phyloP scores from a whole-genome alignment of 2,329 filamentous ascomycete species.

The Aureobasidium subglaciale region DNA sequence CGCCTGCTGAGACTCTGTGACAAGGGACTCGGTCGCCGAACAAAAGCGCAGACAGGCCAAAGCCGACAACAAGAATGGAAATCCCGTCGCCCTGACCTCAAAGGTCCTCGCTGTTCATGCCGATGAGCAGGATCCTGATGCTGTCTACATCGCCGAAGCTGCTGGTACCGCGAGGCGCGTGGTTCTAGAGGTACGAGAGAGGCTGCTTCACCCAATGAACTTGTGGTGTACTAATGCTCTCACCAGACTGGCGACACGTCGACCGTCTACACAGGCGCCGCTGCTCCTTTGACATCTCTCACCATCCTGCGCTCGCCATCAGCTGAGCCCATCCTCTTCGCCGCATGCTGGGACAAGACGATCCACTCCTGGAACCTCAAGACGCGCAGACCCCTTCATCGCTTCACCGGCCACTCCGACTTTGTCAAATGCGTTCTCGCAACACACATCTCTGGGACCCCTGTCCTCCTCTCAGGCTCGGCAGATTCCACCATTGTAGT shows the following conservation, averaged over 20 bases:
- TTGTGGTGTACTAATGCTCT: neutral
- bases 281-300: slow-evolving; percentile 72
- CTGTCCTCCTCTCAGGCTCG: slow-evolving; percentile 44
- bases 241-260: slow-evolving; percentile 38
- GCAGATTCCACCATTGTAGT: slow-evolving; percentile 53
- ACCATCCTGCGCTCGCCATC: slow-evolving; percentile 48
- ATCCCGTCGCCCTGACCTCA: slow-evolving; percentile 71
- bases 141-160: slow-evolving; percentile 77
- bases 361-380: slow-evolving; percentile 77
- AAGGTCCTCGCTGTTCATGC: slow-evolving; percentile 72
- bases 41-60: slow-evolving; percentile 60
- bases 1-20: slow-evolving; percentile 20
- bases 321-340: slow-evolving; percentile 55
- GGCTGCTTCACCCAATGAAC: neutral
- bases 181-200: slow-evolving; percentile 59
- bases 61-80: slow-evolving; percentile 74
- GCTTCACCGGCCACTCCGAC: slow-evolving; percentile 69
- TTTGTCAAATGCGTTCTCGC: slow-evolving; percentile 80
- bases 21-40: slow-evolving; percentile 44
- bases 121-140: slow-evolving; percentile 56
- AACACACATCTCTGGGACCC: slow-evolving; percentile 52
- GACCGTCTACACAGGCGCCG: slow-evolving; percentile 61
- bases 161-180: slow-evolving; percentile 72
- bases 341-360: slow-evolving; percentile 89
- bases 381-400: slow-evolving; percentile 48